A percentile compares a stretch with the other conserved stretches of the same genome.
Conservation (phyloP, 2,329 filamentous ascomycete genomes). For the Aspergillus japonicus region DNA sequence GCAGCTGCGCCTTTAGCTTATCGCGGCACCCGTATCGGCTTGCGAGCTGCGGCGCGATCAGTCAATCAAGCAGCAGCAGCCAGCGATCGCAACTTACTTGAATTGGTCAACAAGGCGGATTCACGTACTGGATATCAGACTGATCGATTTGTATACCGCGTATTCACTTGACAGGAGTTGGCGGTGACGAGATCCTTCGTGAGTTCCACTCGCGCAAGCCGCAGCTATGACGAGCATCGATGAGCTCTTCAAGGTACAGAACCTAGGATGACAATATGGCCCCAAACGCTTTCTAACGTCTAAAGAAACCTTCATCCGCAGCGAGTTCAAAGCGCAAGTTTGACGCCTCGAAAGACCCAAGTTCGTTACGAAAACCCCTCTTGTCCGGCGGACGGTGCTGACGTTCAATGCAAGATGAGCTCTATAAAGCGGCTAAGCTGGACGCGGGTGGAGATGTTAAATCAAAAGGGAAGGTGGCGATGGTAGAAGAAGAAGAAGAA, state of each 20-base stretch:
- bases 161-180: neutral
- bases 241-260: conserved; percentile 57
- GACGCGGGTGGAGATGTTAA: conserved; percentile 51
- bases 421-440: conserved; percentile 61
- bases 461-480: conserved; percentile 45
- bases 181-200: conserved; percentile 1
- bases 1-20: conserved; percentile 36
- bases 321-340: conserved; percentile 58
- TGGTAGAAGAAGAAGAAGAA: conserved; percentile 50
- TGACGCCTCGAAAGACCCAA: conserved; percentile 54
- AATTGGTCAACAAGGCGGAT: neutral
- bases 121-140: neutral
- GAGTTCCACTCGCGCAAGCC: conserved; percentile 10
- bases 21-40: conserved; percentile 27
- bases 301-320: conserved; percentile 50
- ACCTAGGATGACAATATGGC: neutral
- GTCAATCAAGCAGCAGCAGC: neutral
- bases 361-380: conserved; percentile 30
- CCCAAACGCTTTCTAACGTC: conserved; percentile 17
- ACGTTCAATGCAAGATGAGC: conserved; percentile 43
- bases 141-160: neutral
- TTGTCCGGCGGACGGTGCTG: conserved; percentile 12
- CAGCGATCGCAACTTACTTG: neutral
- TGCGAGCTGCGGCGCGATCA: conserved; percentile 17
- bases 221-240: conserved; percentile 59